Base-by-base conservation (phyloP, 1,284 basidiomycete genomes). In the Apiotrichum porosum region DNA sequence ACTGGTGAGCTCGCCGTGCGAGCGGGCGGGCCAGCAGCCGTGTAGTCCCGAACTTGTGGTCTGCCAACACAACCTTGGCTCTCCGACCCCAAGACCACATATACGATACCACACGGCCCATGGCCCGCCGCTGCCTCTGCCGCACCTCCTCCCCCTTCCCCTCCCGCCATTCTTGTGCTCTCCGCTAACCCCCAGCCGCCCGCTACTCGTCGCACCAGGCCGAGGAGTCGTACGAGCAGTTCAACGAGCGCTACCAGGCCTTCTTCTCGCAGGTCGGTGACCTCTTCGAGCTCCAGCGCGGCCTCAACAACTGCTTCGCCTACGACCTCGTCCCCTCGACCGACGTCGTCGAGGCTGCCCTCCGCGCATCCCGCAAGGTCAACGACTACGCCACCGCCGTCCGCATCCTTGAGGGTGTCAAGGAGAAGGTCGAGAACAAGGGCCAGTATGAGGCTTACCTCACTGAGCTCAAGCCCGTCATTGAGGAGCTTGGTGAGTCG, bases 301-400 rank as follows among this genome's bases (percentile, higher is more conserved):
- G 94, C 39, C 80, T 98, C 62, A 98, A 98, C 82, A 98, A 98
- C 81, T 95, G 91, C 77, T 98, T 98, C 72, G 89, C 94, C 2
- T 94, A 98, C 76, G 94, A 98, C 75, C 82, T 98, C 56, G 95
- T 98, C 22, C 94, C 94, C 37, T 84, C 90, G 9, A 83, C 89
- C 38, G 77, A 81, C 49, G 91, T 97, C 62, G 79, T 97, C 56
- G 90, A 93, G 77, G 85, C 87, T 54, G 93, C 93, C 34, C 79
- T 97, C 57, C 82, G 84, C 53, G 91, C 92, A 44, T 83, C 89
- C 32, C 81, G 94, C 62, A 83, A 92, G 65, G 91, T 97, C 58
- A 88, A 97, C 76, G 92, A 97, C 80, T 97, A 88, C 74, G 85
- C 92, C 39, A 97, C 94, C 38, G 94, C 94, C 44, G 91, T 97